Conservation (phyloP, 441 rosid genomes). For the Viola pubescens region DNA sequence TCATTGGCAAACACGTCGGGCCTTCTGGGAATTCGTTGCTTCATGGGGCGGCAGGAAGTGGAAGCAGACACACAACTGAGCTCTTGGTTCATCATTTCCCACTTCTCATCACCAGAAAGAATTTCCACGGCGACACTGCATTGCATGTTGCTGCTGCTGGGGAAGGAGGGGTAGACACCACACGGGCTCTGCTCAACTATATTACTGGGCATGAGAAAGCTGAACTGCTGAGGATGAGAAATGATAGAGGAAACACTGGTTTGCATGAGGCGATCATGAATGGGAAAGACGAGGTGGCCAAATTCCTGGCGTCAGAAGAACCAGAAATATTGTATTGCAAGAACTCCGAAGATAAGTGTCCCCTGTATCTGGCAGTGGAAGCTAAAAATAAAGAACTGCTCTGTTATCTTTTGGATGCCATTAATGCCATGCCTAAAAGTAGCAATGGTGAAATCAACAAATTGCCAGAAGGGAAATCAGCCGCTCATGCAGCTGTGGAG, state of each 20-base stretch:
- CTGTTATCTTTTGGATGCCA: background rate
- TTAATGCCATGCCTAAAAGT: background rate
- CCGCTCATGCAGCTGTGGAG: background rate
- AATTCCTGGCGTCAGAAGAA: background rate
- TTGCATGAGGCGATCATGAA: slow-evolving; percentile 3
- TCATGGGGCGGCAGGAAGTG: background rate
- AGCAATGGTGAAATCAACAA: background rate
- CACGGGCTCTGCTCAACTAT: background rate
- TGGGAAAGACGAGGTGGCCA: background rate
- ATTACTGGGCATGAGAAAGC: background rate
- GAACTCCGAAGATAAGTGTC: background rate
- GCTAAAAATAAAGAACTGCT: background rate
- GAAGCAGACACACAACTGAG: background rate
- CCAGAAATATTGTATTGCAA: background rate
- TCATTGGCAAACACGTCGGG: background rate
- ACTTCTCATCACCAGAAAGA: background rate
- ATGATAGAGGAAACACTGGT: slow-evolving; percentile 1
- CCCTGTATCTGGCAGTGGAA: slow-evolving; percentile 7
- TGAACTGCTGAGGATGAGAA: background rate
- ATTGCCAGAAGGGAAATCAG: background rate
- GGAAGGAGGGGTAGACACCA: background rate
- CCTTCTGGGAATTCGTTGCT: slow-evolving; percentile 7
- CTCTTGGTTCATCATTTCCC: slow-evolving; percentile 5
- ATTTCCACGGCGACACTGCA: background rate
- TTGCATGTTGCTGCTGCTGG: slow-evolving; percentile 6